Conservation (phyloP, 805 yeast species). For the Cyberlindnera mycetangii region DNA sequence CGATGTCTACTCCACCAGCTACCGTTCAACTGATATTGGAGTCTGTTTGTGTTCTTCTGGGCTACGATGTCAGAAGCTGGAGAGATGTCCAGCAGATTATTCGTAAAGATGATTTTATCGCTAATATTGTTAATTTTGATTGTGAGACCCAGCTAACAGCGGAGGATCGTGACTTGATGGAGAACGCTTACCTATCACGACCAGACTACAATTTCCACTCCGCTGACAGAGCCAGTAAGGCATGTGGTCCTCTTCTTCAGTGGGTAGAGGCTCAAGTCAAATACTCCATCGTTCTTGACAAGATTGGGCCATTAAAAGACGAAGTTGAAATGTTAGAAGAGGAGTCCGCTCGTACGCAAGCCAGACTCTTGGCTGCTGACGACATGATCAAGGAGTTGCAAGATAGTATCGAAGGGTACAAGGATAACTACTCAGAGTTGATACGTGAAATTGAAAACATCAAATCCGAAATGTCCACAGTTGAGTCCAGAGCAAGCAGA, state of each 20-base stretch:
- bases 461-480: slow-evolving; percentile 64
- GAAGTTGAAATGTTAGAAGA: slow-evolving; percentile 63
- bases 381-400: slow-evolving; percentile 80
- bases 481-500: slow-evolving; percentile 57
- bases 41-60: slow-evolving; percentile 81
- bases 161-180: slow-evolving; percentile 55
- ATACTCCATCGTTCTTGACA: slow-evolving; percentile 68
- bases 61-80: slow-evolving; percentile 68
- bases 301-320: slow-evolving; percentile 66
- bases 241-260: slow-evolving; percentile 85
- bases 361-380: slow-evolving; percentile 70
- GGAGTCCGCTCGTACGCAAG: slow-evolving; percentile 58
- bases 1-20: slow-evolving; percentile 89
- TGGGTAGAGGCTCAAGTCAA: slow-evolving; percentile 91
- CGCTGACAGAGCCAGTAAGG: slow-evolving; percentile 87
- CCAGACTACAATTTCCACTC: slow-evolving; percentile 67
- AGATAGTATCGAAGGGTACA: slow-evolving; percentile 62
- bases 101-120: slow-evolving; percentile 82
- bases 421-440: slow-evolving; percentile 63
- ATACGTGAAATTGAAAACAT: slow-evolving; percentile 78
- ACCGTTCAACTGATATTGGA: slow-evolving; percentile 84
- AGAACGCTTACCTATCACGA: slow-evolving; percentile 53
- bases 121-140: slow-evolving; percentile 74
- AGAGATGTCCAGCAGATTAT: slow-evolving; percentile 78
- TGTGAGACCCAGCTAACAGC: slow-evolving; percentile 54